Evolutionary conservation across 371 early-diverging fungal genomes (phyloP).

Genomic region (Capillidium heterosporum): DNA sequence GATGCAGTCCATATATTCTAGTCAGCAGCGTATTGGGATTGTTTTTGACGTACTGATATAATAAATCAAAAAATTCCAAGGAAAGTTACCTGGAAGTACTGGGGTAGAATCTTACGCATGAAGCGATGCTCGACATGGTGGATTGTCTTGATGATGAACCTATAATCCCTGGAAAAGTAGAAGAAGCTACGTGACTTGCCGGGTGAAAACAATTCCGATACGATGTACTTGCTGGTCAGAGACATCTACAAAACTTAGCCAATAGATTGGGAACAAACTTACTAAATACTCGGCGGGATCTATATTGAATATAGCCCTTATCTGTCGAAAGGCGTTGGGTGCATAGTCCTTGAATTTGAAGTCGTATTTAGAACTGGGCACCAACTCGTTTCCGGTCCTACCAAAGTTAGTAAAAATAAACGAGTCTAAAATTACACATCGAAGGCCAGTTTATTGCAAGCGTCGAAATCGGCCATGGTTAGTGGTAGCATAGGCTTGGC

Average conservation of each 20-base stretch:
- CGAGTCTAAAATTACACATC: constrained; percentile 41
- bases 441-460: constrained; percentile 82
- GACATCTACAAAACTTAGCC: constrained; percentile 37
- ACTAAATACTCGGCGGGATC: constrained; percentile 91
- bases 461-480: constrained; percentile 54
- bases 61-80: not conserved
- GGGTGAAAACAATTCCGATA: constrained; percentile 86
- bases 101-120: constrained; percentile 59
- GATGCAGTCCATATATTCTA: constrained; percentile 86
- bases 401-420: not conserved
- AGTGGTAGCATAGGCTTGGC: constrained; percentile 61
- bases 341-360: constrained; percentile 98
- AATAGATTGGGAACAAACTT: constrained; percentile 7
- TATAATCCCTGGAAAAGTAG: constrained; percentile 90
- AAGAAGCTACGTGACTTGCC: constrained; percentile 93
- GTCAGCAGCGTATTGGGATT: constrained; percentile 89
- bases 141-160: constrained; percentile 95
- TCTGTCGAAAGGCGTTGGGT: constrained; percentile 86
- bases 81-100: constrained; percentile 52
- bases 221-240: constrained; percentile 85
- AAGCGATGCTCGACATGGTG: constrained; percentile 87
- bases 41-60: constrained; percentile 50
- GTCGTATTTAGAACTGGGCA: constrained; percentile 85
- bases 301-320: constrained; percentile 74
- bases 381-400: constrained; percentile 79